Base-by-base conservation (phyloP, 1,139 yeast species). In the Lodderomyces beijingensis region DNA sequence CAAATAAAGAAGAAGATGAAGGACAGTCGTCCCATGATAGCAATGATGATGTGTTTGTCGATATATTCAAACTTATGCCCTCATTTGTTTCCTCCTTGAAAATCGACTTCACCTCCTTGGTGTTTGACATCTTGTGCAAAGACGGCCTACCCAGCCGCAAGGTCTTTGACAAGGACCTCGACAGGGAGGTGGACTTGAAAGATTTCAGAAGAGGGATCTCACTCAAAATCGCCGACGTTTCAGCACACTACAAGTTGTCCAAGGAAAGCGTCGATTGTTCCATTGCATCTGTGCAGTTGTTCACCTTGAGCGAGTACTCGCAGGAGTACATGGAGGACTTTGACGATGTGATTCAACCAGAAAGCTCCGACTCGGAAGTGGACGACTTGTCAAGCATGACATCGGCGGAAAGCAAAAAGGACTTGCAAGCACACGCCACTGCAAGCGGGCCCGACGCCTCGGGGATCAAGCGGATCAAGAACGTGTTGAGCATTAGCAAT, bases 171-270 rank as follows among this genome's bases (percentile, higher is more conserved):
- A 48, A 49, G 2, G 39, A 40, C 2, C 32, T 55, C 1, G 48
- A 46, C 3, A 40, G 53, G 27, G 52, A 59, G 5, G 43, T 62
- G 14, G 65, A 69, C 40, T 47, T 69, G 33, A 62, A 59, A 3
- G 64, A 62, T 34, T 67, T 54, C 40, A 62, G 59, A 32, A 47
- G 74, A 37, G 74, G 74, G 3, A 54, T 67, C 3, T 60, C 65
- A 3, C 24, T 61, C 10, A 50, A 56, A 25, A 28, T 64, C 3
- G 45, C 41, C 15, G 58, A 53, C 13, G 29, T 55, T 1, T 38
- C 44, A 1, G 41, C 57, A 4, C 33, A 35, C 9, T 63, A 58
- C 39, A 60, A 53, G 36, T 41, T 44, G 11, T 35, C 39, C 9
- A 47, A 47, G 20, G 54, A 59, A 28, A 48, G 46, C n/a, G 25